These are phyloP conservation scores for Fusarium torreyae DNA, from an alignment of 2,329 filamentous ascomycete genomes.

Conservation along the genomic window DNA sequence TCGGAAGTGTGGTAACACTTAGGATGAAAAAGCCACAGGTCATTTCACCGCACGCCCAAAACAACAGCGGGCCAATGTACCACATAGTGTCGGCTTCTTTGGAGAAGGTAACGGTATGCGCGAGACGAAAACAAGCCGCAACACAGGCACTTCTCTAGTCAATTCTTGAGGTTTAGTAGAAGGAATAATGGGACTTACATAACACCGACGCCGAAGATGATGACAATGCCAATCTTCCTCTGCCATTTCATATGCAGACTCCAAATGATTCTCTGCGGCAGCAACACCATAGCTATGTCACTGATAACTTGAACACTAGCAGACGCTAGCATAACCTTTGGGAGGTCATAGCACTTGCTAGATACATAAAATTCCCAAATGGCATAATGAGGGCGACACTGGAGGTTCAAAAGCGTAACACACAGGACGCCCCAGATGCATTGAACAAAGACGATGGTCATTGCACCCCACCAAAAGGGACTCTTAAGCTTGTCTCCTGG, in stretches of 20 bases:
- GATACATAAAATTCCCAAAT: constrained; percentile 33
- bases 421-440: constrained; percentile 23
- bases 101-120: constrained; percentile 52
- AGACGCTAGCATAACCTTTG: constrained; percentile 19
- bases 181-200: constrained; percentile 4
- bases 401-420: constrained; percentile 28
- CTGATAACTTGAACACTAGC: constrained; percentile 26
- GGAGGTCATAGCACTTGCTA: constrained; percentile 21
- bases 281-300: constrained; percentile 25
- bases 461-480: constrained; percentile 28
- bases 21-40: constrained; percentile 62
- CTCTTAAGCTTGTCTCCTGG: constrained; percentile 1
- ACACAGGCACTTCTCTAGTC: constrained; percentile 55
- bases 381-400: constrained; percentile 24
- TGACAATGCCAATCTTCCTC: constrained; percentile 22
- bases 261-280: constrained; percentile 33
- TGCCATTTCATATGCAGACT: constrained; percentile 25
- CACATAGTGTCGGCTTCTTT: constrained; percentile 54
- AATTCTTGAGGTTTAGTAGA: no score
- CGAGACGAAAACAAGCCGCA: constrained; percentile 57
- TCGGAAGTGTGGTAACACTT: constrained; percentile 57
- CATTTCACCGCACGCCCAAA: constrained; percentile 63
- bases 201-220: constrained; percentile 31
- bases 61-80: constrained; percentile 56
- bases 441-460: constrained; percentile 13